Percentiles rank a stretch among this genome's conserved stretches.
phyloP scores from a whole-genome alignment of 306 rosid species.

The Vigna mungo region DNA sequence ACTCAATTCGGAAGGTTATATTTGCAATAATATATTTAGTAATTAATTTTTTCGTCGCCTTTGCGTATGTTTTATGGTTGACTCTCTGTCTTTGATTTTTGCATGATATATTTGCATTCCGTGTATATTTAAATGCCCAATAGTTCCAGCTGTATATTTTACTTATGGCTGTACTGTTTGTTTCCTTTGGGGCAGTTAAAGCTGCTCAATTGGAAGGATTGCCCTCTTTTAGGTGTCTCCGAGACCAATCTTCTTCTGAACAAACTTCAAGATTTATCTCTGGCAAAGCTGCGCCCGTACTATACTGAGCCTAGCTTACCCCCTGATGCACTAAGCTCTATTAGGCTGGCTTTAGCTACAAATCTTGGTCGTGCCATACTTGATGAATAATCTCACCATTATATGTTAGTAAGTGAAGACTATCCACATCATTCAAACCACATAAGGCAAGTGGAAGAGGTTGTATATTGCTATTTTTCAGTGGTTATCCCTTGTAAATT shows the following conservation, averaged over 20 bases:
- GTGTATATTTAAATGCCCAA: slow-evolving; percentile 6
- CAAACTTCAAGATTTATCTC: slow-evolving; percentile 84
- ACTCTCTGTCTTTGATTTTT: slow-evolving; percentile 19
- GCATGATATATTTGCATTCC: slow-evolving; percentile 4
- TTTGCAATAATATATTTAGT: background rate
- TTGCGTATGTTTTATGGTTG: background rate
- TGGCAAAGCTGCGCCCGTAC: slow-evolving; percentile 74
- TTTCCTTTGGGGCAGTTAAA: slow-evolving; percentile 64
- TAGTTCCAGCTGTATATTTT: background rate
- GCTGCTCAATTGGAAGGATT: slow-evolving; percentile 79
- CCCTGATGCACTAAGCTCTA: slow-evolving; percentile 63
- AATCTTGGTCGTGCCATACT: slow-evolving; percentile 90
- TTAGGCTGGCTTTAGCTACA: slow-evolving; percentile 85
- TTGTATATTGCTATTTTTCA: slow-evolving; percentile 9
- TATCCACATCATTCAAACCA: slow-evolving; percentile 2
- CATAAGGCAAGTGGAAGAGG: slow-evolving; percentile 5
- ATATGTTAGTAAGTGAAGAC: background rate
- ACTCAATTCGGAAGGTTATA: background rate
- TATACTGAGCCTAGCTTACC: slow-evolving; percentile 67
- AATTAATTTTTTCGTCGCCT: background rate
- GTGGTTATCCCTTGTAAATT: slow-evolving; percentile 40
- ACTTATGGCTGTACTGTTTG: slow-evolving; percentile 3
- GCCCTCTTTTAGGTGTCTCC: slow-evolving; percentile 73
- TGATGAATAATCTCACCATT: slow-evolving; percentile 59
- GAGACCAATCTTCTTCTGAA: slow-evolving; percentile 82